Conservation (phyloP, 768 basidiomycete genomes). For the Sporobolomyces roseus region DNA sequence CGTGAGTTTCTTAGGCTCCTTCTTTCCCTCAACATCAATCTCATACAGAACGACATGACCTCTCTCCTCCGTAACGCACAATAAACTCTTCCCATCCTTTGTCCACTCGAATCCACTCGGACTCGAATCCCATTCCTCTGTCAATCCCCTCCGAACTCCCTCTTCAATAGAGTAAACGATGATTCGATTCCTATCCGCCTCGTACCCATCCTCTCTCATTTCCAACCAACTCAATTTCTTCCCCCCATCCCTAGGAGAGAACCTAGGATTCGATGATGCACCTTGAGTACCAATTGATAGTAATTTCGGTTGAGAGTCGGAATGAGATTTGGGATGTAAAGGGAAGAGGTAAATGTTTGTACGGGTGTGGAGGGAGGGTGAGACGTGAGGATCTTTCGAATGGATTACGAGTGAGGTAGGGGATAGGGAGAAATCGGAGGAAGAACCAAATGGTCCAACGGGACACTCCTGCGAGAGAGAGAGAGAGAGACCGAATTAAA, state of each 20-base stretch:
- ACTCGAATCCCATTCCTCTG: conserved; percentile 81
- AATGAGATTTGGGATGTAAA: conserved; percentile 49
- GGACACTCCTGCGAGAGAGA: conserved; percentile 50
- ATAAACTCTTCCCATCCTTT: conserved; percentile 46
- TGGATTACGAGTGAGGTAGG: conserved; percentile 70
- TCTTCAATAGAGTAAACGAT: conserved; percentile 71
- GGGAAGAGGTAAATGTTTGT: conserved; percentile 76
- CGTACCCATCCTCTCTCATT: conserved; percentile 80
- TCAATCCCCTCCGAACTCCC: conserved; percentile 66
- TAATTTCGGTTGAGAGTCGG: conserved; percentile 56
- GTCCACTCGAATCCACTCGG: conserved; percentile 37
- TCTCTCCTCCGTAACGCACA: conserved; percentile 70
- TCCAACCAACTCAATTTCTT: conserved; percentile 82
- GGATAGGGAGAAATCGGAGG: conserved; percentile 74
- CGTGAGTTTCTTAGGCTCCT: conserved; percentile 54
- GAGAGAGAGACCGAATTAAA: background rate
- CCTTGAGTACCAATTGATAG: conserved; percentile 81
- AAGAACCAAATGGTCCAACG: conserved; percentile 81
- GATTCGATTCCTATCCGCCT: conserved; percentile 67
- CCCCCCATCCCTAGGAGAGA: conserved; percentile 60
- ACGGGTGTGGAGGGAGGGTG: conserved; percentile 77
- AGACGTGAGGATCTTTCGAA: conserved; percentile 67
- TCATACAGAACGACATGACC: conserved; percentile 72
- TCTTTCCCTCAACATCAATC: conserved; percentile 46
- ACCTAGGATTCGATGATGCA: conserved; percentile 64